Evolutionary conservation across 169 alveolate genomes (phyloP), one percentile per base, ranked within the genome.

Genomic region (Condylostoma magnum): DNA sequence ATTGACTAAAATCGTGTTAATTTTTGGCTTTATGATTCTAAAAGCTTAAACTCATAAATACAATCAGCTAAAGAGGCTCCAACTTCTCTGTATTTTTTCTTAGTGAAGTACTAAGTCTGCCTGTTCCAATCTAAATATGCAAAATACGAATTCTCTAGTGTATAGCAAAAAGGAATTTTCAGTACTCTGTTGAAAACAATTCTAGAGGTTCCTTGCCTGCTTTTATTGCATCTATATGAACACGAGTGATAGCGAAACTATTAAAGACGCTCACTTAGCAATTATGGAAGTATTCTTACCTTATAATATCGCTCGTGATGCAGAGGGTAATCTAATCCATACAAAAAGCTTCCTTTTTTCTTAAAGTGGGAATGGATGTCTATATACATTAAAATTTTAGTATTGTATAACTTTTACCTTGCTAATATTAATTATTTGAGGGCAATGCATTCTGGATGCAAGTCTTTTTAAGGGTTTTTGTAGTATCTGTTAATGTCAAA

Each of bases 401-500:
- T 54, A 31, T 47, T 76, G 3, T 30, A 18, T 30, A 54, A 44
- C 5, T 65, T 53, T 53, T 53, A 18, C 30, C n/a, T n/a, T 0
- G 38, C 38, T 31, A 10, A 15, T n/a, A 67, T 31, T 25, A 22
- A n/a, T 2, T 57, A n/a, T 37, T 57, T 57, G 6, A 57, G 33
- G 28, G 22, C 5, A 57, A 20, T 34, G 3, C 68, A 51, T 4
- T 77, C 68, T 36, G 85, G 86, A 47, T 76, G 81, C 20, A 77
- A 36, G 41, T 66, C 69, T 58, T 52, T 63, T 31, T 84, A 67
- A 2, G 95, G 95, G 2, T 68, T 75, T 30, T 74, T 76, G 87
- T 87, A 90, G 46, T 68, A 80, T 34, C 93, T 69, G 71, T 86
- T 90, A 34, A 90, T 75, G 70, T 90, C 95, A 37, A 77, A 82